These are phyloP conservation scores for Cyclotella atomus DNA, from an alignment of 108 stramenopile species.

Conservation along the genomic window DNA sequence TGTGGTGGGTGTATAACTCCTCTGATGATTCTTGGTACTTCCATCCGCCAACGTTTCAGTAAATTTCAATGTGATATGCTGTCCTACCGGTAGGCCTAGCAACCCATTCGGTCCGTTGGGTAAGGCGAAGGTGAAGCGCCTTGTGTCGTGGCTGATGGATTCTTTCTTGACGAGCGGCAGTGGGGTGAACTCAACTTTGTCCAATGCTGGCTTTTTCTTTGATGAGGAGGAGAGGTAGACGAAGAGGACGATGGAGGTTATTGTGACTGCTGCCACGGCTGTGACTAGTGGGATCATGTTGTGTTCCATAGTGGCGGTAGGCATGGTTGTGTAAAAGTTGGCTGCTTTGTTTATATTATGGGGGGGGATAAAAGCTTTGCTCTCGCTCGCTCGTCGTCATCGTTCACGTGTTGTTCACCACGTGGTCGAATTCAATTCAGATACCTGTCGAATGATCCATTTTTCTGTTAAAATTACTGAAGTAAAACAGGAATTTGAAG, in stretches of 20 bases:
- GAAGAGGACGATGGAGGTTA: constrained; percentile 12
- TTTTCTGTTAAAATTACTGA: too few species aligned
- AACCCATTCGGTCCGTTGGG: constrained; percentile 61
- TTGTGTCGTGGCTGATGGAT: constrained; percentile 90
- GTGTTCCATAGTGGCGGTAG: background rate
- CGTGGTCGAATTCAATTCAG: too few species aligned
- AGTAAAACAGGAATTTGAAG: too few species aligned
- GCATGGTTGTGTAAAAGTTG: background rate
- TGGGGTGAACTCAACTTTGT: constrained; percentile 60
- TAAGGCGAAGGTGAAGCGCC: constrained; percentile 91
- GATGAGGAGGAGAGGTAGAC: constrained; percentile 1
- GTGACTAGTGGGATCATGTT: constrained; percentile 7
- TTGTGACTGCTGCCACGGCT: constrained; percentile 13
- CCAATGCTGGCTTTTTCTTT: constrained; percentile 42
- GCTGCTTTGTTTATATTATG: too few species aligned
- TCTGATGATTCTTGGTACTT: constrained; percentile 50
- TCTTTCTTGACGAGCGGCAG: constrained; percentile 84
- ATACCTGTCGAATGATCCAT: too few species aligned
- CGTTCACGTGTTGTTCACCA: too few species aligned
- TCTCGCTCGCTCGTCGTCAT: too few species aligned
- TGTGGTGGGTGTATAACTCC: constrained; percentile 92
- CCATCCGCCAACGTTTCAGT: constrained; percentile 73
- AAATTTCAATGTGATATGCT: constrained; percentile 93
- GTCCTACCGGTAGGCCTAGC: constrained; percentile 97
- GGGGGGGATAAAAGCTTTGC: too few species aligned